These are phyloP conservation scores for Melastoma malabathricum DNA, from an alignment of 345 rosid species.

Conservation along the genomic window DNA sequence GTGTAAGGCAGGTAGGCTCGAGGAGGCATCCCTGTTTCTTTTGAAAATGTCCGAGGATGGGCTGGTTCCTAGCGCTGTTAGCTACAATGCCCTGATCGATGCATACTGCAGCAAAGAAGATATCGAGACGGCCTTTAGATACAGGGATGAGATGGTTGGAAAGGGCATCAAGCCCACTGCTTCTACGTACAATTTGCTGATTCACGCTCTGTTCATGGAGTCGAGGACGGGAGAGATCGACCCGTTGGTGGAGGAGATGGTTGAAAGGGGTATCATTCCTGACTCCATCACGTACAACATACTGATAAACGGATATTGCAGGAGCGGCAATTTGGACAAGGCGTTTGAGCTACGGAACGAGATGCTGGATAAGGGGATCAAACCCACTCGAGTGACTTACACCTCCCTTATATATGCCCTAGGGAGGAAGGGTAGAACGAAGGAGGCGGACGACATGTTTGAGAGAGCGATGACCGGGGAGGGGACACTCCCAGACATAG, in stretches of 20 bases:
- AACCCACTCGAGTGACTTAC: slow-evolving; percentile 59
- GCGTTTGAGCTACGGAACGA: slow-evolving; percentile 57
- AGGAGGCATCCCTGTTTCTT: slow-evolving; percentile 45
- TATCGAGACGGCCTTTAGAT: slow-evolving; percentile 47
- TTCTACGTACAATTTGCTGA: slow-evolving; percentile 67
- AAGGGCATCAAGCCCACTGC: slow-evolving; percentile 50
- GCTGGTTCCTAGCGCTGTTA: slow-evolving; percentile 59
- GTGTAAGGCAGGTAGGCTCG: slow-evolving; percentile 64
- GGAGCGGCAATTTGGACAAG: slow-evolving; percentile 52
- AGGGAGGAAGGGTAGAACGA: slow-evolving; percentile 46
- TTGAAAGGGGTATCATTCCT: slow-evolving; percentile 34
- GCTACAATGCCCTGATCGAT: slow-evolving; percentile 70
- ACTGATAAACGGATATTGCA: slow-evolving; percentile 70
- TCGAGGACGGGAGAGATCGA: slow-evolving; percentile 50
- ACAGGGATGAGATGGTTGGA: slow-evolving; percentile 66
- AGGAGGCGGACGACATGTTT: slow-evolving; percentile 65
- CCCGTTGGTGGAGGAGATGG: slow-evolving; percentile 49
- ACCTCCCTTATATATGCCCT: slow-evolving; percentile 67
- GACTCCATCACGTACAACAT: slow-evolving; percentile 76
- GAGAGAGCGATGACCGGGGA: slow-evolving; percentile 26
- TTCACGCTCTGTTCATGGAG: slow-evolving; percentile 76
- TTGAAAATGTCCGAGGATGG: slow-evolving; percentile 50
- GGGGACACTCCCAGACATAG: slow-evolving; percentile 44
- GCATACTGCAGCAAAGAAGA: slow-evolving; percentile 57
- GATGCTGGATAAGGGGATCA: slow-evolving; percentile 50